Evolutionary conservation across 345 rosid genomes (phyloP).

Genomic region (Eucalyptus regnans): DNA sequence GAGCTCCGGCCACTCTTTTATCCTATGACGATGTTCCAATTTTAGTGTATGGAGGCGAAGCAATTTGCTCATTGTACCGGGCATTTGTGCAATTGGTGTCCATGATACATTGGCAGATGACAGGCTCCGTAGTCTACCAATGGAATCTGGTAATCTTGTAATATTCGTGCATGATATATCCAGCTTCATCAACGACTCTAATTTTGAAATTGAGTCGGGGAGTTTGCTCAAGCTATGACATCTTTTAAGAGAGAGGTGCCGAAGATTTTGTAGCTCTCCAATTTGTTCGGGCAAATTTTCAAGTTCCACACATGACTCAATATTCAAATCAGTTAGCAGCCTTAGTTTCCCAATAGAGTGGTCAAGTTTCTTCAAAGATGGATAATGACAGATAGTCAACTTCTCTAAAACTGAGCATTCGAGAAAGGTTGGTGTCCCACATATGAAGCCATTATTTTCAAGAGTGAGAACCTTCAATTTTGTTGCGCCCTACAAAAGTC

Average conservation of each 20-base stretch:
- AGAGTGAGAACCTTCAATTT: neutral
- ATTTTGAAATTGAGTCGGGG: neutral
- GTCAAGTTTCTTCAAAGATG: accelerated
- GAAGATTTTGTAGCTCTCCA: neutral
- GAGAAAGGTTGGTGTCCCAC: neutral
- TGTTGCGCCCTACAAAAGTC: neutral
- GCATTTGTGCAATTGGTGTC: accelerated
- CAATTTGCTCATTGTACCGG: no score
- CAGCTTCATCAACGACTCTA: neutral
- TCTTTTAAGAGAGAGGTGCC: neutral
- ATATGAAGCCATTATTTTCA: accelerated
- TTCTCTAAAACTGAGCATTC: no score
- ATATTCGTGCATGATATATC: neutral
- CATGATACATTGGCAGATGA: accelerated
- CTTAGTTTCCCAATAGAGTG: neutral
- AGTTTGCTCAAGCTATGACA: neutral
- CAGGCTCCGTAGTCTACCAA: no score
- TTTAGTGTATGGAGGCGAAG: no score
- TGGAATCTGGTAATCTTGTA: neutral
- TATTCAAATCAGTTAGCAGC: accelerated
- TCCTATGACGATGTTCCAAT: accelerated
- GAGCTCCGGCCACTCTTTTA: no score
- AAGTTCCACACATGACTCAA: no score
- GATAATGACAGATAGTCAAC: neutral
- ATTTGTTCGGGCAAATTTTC: neutral